These are phyloP conservation scores for Daucus carota DNA, from an alignment of 129 eudicot species.

Conservation along the genomic window DNA sequence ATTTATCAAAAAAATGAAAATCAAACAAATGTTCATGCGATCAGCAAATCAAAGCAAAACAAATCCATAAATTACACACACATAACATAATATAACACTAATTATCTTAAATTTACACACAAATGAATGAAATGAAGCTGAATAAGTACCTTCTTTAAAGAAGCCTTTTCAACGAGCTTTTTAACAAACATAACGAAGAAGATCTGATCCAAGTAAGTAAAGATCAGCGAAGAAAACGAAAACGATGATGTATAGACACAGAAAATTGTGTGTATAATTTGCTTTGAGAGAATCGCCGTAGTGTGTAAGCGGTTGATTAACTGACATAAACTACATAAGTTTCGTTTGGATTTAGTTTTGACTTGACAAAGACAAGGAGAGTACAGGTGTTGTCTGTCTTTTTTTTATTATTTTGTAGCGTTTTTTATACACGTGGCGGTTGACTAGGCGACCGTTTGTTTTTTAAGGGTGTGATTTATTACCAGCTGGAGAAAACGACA, in stretches of 20 bases:
- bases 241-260: conserved; percentile 4
- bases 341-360: background rate
- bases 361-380: background rate
- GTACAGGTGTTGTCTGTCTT: background rate
- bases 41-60: conserved; percentile 3
- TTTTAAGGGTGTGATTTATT: background rate
- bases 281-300: conserved; percentile 45
- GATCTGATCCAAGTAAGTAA: conserved; percentile 8
- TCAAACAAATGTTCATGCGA: background rate
- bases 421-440: background rate
- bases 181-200: conserved; percentile 51
- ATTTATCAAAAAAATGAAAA: background rate
- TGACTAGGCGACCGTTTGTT: background rate
- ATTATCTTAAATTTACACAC: background rate
- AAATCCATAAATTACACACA: background rate
- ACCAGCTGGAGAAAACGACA: background rate
- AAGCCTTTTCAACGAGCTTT: conserved; percentile 87
- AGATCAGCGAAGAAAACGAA: too few relatives aligned
- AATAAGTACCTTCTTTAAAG: conserved; percentile 60
- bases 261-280: background rate
- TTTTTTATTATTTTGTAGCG: background rate
- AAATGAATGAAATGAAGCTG: too few relatives aligned
- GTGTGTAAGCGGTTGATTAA: conserved; percentile 33
- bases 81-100: too few relatives aligned
- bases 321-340: conserved; percentile 2